These are phyloP conservation scores for Hanseniaspora meyeri DNA, from an alignment of 805 yeast species.

Conservation along the genomic window DNA sequence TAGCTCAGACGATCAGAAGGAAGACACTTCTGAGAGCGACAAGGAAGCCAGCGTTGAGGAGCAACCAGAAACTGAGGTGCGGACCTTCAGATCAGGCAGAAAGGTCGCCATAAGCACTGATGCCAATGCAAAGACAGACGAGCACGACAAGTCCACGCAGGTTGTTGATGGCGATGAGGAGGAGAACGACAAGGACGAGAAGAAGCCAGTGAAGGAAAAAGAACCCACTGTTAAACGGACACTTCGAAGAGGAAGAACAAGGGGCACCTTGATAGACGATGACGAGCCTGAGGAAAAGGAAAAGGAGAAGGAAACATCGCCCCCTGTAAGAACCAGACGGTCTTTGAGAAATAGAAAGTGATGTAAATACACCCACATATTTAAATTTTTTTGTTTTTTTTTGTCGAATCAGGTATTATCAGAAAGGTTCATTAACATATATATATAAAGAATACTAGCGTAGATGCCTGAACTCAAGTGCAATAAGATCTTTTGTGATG, in stretches of 20 bases:
- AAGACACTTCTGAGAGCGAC: no score
- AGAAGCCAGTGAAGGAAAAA: conserved; percentile 1
- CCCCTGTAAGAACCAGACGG: conserved; percentile 6
- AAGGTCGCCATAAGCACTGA: neutral
- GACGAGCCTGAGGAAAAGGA: neutral
- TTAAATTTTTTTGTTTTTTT: neutral
- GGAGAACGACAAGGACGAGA: neutral
- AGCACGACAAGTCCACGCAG: neutral
- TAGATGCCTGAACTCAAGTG: no score
- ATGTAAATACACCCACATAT: neutral
- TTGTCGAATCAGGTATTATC: no score
- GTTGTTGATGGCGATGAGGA: neutral
- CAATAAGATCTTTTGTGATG: no score
- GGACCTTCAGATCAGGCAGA: conserved; percentile 13
- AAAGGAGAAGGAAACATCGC: conserved; percentile 16
- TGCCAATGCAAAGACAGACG: neutral
- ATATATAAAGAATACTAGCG: no score
- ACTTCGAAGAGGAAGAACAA: conserved; percentile 14
- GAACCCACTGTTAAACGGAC: neutral
- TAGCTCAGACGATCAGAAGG: no score
- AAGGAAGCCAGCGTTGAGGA: no score
- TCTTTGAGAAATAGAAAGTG: conserved; percentile 1
- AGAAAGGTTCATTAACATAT: no score
- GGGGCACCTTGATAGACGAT: neutral
- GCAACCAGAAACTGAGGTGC: neutral